Percentiles rank a stretch among this genome's conserved stretches.
Evolutionary conservation across 2,329 filamentous ascomycete species (phyloP).

Genomic region (Neofusicoccum cordaticola): DNA sequence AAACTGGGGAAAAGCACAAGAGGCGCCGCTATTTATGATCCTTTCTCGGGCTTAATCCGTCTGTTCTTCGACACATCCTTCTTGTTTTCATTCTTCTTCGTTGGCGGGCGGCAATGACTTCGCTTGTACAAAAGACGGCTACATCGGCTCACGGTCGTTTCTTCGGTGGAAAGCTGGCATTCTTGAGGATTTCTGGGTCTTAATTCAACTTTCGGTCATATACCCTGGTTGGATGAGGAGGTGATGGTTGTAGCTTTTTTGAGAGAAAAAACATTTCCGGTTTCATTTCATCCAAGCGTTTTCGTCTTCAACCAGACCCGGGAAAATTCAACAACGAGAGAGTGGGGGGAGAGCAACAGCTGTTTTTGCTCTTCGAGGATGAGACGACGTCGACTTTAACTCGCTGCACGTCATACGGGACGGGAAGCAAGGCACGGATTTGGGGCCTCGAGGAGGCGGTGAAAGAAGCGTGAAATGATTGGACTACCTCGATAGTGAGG

Average conservation of each 20-base stretch:
- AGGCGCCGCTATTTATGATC: too few species aligned
- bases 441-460: not conserved
- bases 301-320: too few species aligned
- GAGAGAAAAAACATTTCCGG: too few species aligned
- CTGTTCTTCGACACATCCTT: too few species aligned
- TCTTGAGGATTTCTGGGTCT: too few species aligned
- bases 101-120: too few species aligned
- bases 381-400: slow-evolving; percentile 6
- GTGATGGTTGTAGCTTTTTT: not conserved
- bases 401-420: slow-evolving; percentile 6
- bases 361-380: not conserved
- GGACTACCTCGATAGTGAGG: not conserved
- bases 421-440: not conserved
- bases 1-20: too few species aligned
- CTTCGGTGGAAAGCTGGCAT: too few species aligned
- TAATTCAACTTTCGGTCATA: slow-evolving; percentile 3
- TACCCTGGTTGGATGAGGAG: not conserved
- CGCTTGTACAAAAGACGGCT: too few species aligned
- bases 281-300: too few species aligned
- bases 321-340: not conserved
- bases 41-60: too few species aligned
- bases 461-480: not conserved
- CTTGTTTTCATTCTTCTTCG: too few species aligned
- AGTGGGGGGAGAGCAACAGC: not conserved
- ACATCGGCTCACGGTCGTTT: not conserved